A percentile compares a stretch with the other conserved stretches of the same genome.
These are phyloP conservation scores for Neopestalotiopsis rosae DNA, from an alignment of 2,329 filamentous ascomycete genomes.

Conservation along the genomic window DNA sequence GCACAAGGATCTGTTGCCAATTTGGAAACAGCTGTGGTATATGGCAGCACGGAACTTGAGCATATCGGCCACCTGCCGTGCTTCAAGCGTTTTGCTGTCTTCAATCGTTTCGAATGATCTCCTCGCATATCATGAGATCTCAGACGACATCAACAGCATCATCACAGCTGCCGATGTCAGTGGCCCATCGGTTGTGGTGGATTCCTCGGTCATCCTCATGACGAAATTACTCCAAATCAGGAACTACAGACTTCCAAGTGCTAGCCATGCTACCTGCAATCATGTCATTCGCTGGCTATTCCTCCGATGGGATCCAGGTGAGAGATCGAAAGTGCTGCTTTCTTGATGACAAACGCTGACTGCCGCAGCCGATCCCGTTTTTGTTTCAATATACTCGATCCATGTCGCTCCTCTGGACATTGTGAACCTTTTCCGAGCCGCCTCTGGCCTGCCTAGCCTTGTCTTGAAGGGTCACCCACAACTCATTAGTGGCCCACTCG, in stretches of 20 bases:
- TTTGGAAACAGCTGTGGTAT: constrained; percentile 81
- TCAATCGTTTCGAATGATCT: constrained; percentile 69
- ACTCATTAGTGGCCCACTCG: constrained; percentile 53
- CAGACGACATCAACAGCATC: constrained; percentile 74
- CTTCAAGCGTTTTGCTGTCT: constrained; percentile 76
- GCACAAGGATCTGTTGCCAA: constrained; percentile 44
- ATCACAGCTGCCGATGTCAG: constrained; percentile 80
- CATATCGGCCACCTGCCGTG: constrained; percentile 73
- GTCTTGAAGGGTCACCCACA: constrained; percentile 36
- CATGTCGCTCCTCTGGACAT: constrained; percentile 71
- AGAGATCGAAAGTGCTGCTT: constrained; percentile 30
- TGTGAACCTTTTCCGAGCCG: constrained; percentile 70
- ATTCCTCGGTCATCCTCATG: constrained; percentile 79
- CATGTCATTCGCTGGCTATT: constrained; percentile 83
- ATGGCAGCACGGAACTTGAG: constrained; percentile 73
- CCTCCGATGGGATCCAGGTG: constrained; percentile 82
- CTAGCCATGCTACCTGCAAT: constrained; percentile 70
- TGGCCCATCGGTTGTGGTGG: constrained; percentile 79
- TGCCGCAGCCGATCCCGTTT: constrained; percentile 65
- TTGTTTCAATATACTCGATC: constrained; percentile 66
- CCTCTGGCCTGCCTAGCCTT: constrained; percentile 60
- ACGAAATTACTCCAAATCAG: constrained; percentile 69
- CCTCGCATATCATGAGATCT: constrained; percentile 70
- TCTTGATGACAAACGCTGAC: constrained; percentile 23
- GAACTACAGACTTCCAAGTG: constrained; percentile 70